Base-by-base conservation (phyloP, 257 asterid species). In the Prunella vulgaris region DNA sequence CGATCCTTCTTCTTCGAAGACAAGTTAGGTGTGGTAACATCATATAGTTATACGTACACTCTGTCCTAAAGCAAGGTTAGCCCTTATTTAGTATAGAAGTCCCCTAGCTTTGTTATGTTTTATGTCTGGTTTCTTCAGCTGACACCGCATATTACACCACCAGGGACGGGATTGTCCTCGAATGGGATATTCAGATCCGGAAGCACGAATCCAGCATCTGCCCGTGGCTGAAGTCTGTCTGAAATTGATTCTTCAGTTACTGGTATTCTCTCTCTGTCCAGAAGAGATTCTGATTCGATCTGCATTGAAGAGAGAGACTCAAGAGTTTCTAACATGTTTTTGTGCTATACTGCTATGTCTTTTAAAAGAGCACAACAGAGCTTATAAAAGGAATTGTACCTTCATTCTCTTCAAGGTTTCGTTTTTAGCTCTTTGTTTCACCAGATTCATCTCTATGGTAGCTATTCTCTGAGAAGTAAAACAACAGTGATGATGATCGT, bases 361-460 rank as follows among this genome's bases (percentile, higher is more conserved):
- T n/a, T n/a, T n/a, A 25, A 48, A 9, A 28, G 48, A 61, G 46
- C n/a, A 44, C 57, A 60, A 37, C 17, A 28, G 22, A 69, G 12
- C 60, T 38, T 24, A 10, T 40, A 2, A 33, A 33, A 21, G 51
- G n/a, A 52, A 66, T 13, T 30, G 66, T 46, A 91, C 97, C 96
- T 91, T 91, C 60, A 79, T 74, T 74, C 84, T 83, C 85, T 88
- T 87, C 75, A 85, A 77, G 25, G 79, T 85, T 46, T 84, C 88
- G 66, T 84, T 85, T 60, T 65, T 57, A 61, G 80, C 78, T 75
- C 74, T 81, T 74, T 86, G 82, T 54, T 77, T 81, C 72, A 87
- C 97, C 77, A 87, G 71, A 74, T 74, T 82, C 69, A 33, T 21
- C 7, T 74, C 81, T 7, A 81, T 44, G 24, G 81, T 64, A 73